Evolutionary conservation across 768 basidiomycete species (phyloP), one percentile per base, ranked within the genome.

Genomic region (Boletus barrowsii): DNA sequence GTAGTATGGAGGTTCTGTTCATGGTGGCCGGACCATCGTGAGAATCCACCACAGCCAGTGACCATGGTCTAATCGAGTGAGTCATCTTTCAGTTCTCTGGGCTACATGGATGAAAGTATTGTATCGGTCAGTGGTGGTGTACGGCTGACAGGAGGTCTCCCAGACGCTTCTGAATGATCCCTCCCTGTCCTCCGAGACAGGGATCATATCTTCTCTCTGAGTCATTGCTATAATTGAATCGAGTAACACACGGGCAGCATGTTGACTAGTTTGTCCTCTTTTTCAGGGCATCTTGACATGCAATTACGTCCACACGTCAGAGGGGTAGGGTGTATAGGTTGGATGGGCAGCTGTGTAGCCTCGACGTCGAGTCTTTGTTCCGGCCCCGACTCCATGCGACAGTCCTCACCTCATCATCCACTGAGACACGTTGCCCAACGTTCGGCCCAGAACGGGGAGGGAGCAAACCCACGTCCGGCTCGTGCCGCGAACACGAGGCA

Each of bases 171-270:
- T 60, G 57, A 40, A 57, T 67, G 69, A 71, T 61, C 29, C n/a
- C 20, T 61, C 51, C 58, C 60, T 20, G 61, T 59, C 51, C 2
- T 15, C 10, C 7, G 13, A n/a, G 53, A 49, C 58, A 30, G 62
- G 62, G 60, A 59, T 13, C 5, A 7, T 51, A 71, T 71, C 69
- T 71, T 71, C 69, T 71, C 71, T 72, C 71, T 72, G 69, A 70
- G 33, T 50, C 32, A 11, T 53, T 20, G 22, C 44, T 36, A 14
- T 40, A 49, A 5, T 42, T 39, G 22, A 22, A 22, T n/a, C 17
- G 29, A 35, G 2, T 36, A 18, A n/a, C 48, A 41, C n/a, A 10
- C 20, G 17, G 13, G 33, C 24, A 2, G 50, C 30, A 22, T 51
- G 40, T 45, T 69, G 60, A 68, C 56, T 8, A 14, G 11, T 11